Base-by-base conservation (phyloP, 495 filamentous ascomycete genomes). In the Talaromyces liani region DNA sequence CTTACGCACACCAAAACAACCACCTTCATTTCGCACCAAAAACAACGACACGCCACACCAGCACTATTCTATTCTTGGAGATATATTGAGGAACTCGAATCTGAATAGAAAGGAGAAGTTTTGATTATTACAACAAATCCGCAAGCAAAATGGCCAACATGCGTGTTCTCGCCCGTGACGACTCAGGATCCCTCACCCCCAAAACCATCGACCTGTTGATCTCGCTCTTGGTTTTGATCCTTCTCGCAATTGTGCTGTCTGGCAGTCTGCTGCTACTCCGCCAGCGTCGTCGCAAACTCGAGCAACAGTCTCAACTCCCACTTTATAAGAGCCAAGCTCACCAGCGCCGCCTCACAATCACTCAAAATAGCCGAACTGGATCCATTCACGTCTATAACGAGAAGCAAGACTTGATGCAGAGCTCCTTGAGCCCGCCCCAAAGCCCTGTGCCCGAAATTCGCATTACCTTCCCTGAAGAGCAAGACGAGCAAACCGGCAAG, bases 401-500 rank as follows among this genome's bases (percentile, higher is more conserved):
- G 73, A 84, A 90, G 73, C 79, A 81, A 64, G 82, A 84, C 60
- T 84, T 95, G 67, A 85, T 94, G 64, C 82, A 85, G 51, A 88
- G 88, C 72, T 89, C 90, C 24, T 81, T 82, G 54, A 87, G 84
- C 49, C 90, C 91, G 16, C 91, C 92, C 29, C 74, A 87, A 54
- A 92, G 90, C 63, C 91, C 91, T n/a, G 85, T 98, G 12, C 94
- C 94, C 10, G 91, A 97, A 76, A 98, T 98, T 70, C 91, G 93
- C 73, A 96, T 98, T 71, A 98, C 94, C 0, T 97, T 98, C 79
- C 94, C 94, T 14, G 94, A 98, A 67, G 93, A 98, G 81, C 93
- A 92, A 68, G 89, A 97, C 67, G 85, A 87, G 53, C 71, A 41
- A 12, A 41, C 77, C 41, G 95, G 95, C 62, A 89, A 89, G 73